Evolutionary conservation across 331 rosid genomes (phyloP).

Genomic region (Stylosanthes scabra): DNA sequence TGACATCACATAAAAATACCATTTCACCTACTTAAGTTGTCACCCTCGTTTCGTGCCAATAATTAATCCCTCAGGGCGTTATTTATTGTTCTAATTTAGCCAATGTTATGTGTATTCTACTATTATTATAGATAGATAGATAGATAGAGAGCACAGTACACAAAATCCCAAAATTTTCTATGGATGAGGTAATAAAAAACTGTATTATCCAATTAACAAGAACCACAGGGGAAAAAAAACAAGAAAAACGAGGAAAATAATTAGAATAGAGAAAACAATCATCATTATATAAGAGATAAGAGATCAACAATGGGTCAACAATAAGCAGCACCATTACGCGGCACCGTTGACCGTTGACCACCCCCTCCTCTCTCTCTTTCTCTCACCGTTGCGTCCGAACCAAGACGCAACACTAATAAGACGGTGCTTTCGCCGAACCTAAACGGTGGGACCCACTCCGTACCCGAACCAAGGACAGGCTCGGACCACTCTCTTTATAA

Average conservation of each 20-base stretch:
- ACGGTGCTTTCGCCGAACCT: slow-evolving; percentile 40
- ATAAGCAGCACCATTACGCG: slow-evolving; percentile 32
- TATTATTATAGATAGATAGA: not conserved
- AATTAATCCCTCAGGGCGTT: not conserved
- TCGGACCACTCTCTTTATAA: slow-evolving; percentile 41
- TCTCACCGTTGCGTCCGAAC: slow-evolving; percentile 40
- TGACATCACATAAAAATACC: not conserved
- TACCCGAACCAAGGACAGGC: slow-evolving; percentile 41
- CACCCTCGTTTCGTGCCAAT: not conserved
- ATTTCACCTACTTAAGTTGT: not conserved
- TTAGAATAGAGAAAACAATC: not conserved
- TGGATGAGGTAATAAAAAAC: not conserved
- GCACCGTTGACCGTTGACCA: slow-evolving; percentile 40
- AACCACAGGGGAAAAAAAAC: not conserved
- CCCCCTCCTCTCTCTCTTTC: not conserved
- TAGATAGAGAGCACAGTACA: too few relatives aligned
- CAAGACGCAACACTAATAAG: slow-evolving; percentile 42
- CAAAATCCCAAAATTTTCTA: not conserved
- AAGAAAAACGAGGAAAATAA: not conserved
- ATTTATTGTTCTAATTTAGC: not conserved
- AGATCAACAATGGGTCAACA: slow-evolving; percentile 12
- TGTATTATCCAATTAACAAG: not conserved
- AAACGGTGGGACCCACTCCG: slow-evolving; percentile 31
- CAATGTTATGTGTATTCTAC: not conserved
- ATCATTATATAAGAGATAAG: not conserved